Evolutionary conservation across 108 stramenopile species (phyloP).

Genomic region (Skeletonema grethae): DNA sequence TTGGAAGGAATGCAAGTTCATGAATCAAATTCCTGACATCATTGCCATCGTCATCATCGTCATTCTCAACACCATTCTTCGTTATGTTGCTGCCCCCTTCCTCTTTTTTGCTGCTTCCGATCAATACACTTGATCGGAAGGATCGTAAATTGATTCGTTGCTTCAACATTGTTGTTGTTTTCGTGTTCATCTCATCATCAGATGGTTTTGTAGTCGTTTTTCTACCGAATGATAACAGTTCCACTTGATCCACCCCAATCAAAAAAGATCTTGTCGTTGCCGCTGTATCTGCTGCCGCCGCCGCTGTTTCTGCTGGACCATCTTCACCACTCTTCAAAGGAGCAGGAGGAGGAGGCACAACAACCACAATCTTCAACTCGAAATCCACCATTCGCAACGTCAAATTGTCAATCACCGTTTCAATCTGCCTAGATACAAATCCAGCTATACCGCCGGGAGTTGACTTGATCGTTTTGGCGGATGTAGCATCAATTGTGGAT

Average conservation of each 20-base stretch:
- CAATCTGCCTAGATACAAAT: constrained; percentile 39
- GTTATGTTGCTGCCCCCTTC: neutral
- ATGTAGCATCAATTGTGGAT: constrained; percentile 11
- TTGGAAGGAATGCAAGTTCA: constrained; percentile 4
- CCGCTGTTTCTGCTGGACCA: neutral
- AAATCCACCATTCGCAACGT: constrained; percentile 31
- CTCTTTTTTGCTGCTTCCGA: neutral
- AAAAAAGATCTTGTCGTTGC: constrained; percentile 4
- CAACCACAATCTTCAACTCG: constrained; percentile 1
- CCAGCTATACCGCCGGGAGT: constrained; percentile 24
- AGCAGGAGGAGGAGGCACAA: neutral
- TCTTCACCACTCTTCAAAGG: neutral
- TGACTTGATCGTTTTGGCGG: constrained; percentile 17
- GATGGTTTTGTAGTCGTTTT: neutral
- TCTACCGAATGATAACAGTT: constrained; percentile 40
- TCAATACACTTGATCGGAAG: constrained; percentile 12
- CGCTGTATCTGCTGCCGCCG: neutral
- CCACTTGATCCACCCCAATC: constrained; percentile 25
- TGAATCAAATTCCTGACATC: neutral
- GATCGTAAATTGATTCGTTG: constrained; percentile 26
- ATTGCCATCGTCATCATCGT: neutral
- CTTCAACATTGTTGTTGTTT: neutral
- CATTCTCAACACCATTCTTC: neutral
- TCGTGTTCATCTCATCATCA: neutral
- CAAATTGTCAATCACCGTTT: constrained; percentile 39